phyloP scores from a whole-genome alignment of 2,329 filamentous ascomycete genomes.

The Talaromyces atroroseus region DNA sequence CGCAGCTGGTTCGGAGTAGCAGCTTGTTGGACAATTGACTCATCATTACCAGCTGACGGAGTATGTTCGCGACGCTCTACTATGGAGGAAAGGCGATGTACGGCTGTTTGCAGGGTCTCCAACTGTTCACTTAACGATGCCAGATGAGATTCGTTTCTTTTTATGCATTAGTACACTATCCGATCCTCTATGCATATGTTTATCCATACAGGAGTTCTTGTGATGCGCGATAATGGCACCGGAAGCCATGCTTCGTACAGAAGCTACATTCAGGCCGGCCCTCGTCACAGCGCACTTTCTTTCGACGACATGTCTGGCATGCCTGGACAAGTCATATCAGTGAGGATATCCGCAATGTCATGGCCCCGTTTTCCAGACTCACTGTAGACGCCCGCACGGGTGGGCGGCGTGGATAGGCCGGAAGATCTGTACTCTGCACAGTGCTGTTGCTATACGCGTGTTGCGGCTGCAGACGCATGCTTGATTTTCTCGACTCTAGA shows the following conservation, averaged over 20 bases:
- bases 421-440: background rate
- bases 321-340: background rate
- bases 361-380: background rate
- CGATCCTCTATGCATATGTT: background rate
- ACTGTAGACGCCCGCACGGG: background rate
- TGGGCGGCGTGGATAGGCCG: background rate
- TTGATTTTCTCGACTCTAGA: background rate
- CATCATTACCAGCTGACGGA: background rate
- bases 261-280: conserved; percentile 1
- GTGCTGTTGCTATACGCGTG: background rate
- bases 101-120: background rate
- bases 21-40: background rate
- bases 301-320: conserved; percentile 2
- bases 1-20: background rate
- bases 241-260: conserved; percentile 1
- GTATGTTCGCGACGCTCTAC: background rate
- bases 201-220: background rate
- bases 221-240: background rate
- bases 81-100: background rate
- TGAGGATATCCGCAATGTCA: background rate
- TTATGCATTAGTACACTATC: background rate
- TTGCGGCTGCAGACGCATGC: background rate
- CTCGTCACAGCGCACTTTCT: conserved; percentile 4
- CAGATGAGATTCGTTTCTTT: background rate
- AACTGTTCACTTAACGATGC: background rate